These are phyloP conservation scores for Aquilaria sinensis DNA, from an alignment of 345 rosid genomes.

Conservation along the genomic window DNA sequence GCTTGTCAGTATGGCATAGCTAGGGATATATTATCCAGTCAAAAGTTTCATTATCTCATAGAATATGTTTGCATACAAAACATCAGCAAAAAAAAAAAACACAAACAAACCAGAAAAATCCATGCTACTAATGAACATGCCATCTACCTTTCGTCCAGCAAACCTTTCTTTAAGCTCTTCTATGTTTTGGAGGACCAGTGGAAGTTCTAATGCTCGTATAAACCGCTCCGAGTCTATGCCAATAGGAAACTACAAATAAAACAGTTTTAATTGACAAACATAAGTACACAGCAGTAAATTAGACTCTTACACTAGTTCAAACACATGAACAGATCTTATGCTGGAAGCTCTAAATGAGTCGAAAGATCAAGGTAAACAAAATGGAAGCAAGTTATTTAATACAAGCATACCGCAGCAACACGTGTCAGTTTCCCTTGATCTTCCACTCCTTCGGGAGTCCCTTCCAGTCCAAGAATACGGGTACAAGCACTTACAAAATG, in stretches of 20 bases:
- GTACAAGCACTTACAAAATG: conserved; percentile 99
- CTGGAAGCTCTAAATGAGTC: conserved; percentile 1
- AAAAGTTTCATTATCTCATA: no score
- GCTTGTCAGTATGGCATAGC: no score
- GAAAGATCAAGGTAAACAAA: conserved; percentile 16
- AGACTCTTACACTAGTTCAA: neutral
- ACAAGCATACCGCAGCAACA: conserved; percentile 85
- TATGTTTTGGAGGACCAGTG: conserved; percentile 63
- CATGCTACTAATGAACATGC: neutral
- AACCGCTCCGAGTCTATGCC: conserved; percentile 95
- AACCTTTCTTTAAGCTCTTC: conserved; percentile 84
- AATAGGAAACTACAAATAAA: conserved; percentile 76
- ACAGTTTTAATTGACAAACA: conserved; percentile 12
- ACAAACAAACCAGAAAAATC: neutral
- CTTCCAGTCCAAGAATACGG: conserved; percentile 98
- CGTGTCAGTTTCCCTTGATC: conserved; percentile 96
- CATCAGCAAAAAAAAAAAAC: neutral
- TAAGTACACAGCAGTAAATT: conserved; percentile 1
- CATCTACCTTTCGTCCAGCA: conserved; percentile 81
- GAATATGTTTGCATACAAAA: no score
- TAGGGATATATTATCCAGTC: no score
- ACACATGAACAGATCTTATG: conserved; percentile 7
- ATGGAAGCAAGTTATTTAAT: conserved; percentile 12
- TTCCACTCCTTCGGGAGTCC: conserved; percentile 99
- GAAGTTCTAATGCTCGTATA: conserved; percentile 68